Percentiles rank a stretch among this genome's conserved stretches.
These are phyloP conservation scores for Talaromyces thailandensis DNA, from an alignment of 495 filamentous ascomycete species.

Conservation along the genomic window DNA sequence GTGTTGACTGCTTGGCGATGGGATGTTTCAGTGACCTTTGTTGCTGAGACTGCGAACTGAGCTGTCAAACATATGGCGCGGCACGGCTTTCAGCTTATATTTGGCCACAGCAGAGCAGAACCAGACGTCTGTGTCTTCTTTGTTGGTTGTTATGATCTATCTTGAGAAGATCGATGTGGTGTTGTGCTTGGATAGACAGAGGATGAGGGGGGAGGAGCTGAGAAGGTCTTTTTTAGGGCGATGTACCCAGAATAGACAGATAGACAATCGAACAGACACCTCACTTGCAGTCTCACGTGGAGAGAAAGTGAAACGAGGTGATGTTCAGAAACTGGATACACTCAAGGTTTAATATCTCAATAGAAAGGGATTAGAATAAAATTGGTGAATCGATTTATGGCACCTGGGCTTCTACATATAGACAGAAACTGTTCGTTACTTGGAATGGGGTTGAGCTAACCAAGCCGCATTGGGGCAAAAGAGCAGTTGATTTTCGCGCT, in stretches of 20 bases:
- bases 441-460: not conserved
- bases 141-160: not conserved
- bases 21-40: not conserved
- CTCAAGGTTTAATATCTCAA: not conserved
- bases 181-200: not conserved
- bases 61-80: not conserved
- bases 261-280: not conserved
- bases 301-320: not conserved
- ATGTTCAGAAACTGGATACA: not conserved
- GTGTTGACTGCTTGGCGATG: not conserved
- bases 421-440: not conserved
- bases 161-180: not conserved
- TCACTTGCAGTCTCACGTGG: not conserved
- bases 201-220: not conserved
- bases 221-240: not conserved
- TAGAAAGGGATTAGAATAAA: not conserved
- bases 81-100: constrained; percentile 1
- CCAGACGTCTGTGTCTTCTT: not conserved
- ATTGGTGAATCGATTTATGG: not conserved
- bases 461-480: not conserved
- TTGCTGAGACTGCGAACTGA: constrained; percentile 2
- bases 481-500: not conserved
- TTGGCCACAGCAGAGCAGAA: not conserved
- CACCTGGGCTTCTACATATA: not conserved
- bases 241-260: not conserved